Percentiles rank a stretch among this genome's conserved stretches.
Evolutionary conservation across 2,329 filamentous ascomycete species (phyloP).

Genomic region (Phialophora verrucosa): DNA sequence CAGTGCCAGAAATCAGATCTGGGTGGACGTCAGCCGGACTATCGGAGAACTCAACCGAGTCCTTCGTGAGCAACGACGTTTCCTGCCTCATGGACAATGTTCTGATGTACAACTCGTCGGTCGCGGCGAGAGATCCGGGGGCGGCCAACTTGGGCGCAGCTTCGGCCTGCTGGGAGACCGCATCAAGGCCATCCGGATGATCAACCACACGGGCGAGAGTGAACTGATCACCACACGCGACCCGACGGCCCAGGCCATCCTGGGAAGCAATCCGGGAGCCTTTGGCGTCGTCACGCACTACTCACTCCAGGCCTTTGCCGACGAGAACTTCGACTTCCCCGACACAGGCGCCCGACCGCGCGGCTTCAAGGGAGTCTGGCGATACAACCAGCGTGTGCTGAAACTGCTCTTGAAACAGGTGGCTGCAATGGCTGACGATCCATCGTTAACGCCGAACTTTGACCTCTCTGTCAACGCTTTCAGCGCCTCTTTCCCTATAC

Average conservation of each 20-base stretch:
- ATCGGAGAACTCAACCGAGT: neutral
- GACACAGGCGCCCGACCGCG: neutral
- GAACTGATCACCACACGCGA: neutral
- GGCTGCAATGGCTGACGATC: neutral
- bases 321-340: neutral
- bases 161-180: slow-evolving; percentile 1
- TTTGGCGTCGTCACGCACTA: slow-evolving; percentile 6
- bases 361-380: slow-evolving; percentile 2
- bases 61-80: neutral
- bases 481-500: neutral
- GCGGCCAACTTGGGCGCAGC: neutral
- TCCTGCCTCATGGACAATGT: slow-evolving; percentile 4
- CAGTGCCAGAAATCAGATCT: neutral
- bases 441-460: neutral
- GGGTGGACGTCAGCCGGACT: neutral
- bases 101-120: neutral
- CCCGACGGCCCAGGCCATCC: neutral
- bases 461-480: neutral
- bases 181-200: neutral
- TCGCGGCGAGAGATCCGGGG: neutral
- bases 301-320: neutral
- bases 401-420: slow-evolving; percentile 1
- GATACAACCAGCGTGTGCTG: neutral
- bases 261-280: neutral
- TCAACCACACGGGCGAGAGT: neutral